Conservation (phyloP, 2,329 filamentous ascomycete species). For the Diplocarpon mali region DNA sequence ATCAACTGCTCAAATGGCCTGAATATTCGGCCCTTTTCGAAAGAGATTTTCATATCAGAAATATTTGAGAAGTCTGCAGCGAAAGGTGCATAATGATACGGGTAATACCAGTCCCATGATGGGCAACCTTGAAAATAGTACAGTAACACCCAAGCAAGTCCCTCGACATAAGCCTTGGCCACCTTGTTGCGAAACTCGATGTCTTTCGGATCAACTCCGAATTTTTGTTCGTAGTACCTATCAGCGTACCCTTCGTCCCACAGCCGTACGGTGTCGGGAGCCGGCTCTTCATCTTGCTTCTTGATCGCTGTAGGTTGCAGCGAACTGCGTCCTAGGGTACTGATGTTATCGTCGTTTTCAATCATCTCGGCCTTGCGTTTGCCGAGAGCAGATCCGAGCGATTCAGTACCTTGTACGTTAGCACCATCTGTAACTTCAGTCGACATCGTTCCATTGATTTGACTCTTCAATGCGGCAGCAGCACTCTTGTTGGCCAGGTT, state of each 20-base stretch:
- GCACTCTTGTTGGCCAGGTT: constrained; percentile 89
- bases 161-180: constrained; percentile 84
- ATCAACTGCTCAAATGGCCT: constrained; percentile 94
- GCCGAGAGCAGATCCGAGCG: constrained; percentile 41
- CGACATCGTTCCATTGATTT: constrained; percentile 38
- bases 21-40: constrained; percentile 76
- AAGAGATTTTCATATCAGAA: constrained; percentile 65
- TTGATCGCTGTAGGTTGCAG: constrained; percentile 38
- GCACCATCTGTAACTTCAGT: constrained; percentile 11
- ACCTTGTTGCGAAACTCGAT: constrained; percentile 81
- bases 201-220: constrained; percentile 71
- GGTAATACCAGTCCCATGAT: constrained; percentile 99
- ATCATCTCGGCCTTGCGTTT: constrained; percentile 71
- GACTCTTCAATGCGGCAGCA: constrained; percentile 75
- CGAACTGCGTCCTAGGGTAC: constrained; percentile 48
- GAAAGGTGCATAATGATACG: constrained; percentile 96
- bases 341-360: constrained; percentile 45
- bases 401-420: constrained; percentile 21
- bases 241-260: constrained; percentile 96
- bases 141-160: constrained; percentile 84
- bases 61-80: constrained; percentile 88
- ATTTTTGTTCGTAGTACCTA: constrained; percentile 96
- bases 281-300: constrained; percentile 46
- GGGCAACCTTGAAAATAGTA: constrained; percentile 99
- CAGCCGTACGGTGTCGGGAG: constrained; percentile 71